Percentiles rank a stretch among this genome's conserved stretches.
phyloP scores from a whole-genome alignment of 495 filamentous ascomycete species.

The Penicillium pancosmium region DNA sequence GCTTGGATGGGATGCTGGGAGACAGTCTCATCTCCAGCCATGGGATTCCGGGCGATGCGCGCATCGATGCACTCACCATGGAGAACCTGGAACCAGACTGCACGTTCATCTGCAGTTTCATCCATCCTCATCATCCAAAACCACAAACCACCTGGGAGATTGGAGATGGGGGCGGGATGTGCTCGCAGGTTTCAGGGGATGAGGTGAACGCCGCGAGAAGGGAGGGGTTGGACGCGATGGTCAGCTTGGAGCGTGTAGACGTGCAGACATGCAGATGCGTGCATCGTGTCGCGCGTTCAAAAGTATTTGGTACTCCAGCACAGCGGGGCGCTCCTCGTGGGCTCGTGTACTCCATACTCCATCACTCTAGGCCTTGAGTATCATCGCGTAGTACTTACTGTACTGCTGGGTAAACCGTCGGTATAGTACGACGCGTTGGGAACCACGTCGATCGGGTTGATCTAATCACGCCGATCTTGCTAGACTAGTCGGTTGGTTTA shows the following conservation, averaged over 20 bases:
- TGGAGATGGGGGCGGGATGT: slow-evolving; percentile 1
- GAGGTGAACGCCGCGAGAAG: neutral
- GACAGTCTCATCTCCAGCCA: slow-evolving; percentile 4
- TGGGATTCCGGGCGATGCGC: neutral
- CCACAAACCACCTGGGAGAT: neutral
- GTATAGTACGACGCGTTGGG: neutral
- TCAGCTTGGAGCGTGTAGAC: neutral
- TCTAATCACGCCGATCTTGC: neutral
- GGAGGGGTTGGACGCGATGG: slow-evolving; percentile 5
- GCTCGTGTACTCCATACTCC: neutral
- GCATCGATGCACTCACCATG: too few species aligned
- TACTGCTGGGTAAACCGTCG: too few species aligned
- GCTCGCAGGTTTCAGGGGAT: slow-evolving; percentile 3
- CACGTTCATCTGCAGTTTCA: slow-evolving; percentile 1
- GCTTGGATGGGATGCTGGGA: slow-evolving; percentile 6
- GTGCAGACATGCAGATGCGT: slow-evolving; percentile 11
- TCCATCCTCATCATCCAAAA: neutral
- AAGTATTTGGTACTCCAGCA: slow-evolving; percentile 10
- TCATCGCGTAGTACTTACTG: too few species aligned
- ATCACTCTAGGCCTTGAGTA: neutral
- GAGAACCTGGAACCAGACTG: neutral
- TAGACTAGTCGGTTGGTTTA: neutral
- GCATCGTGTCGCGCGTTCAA: slow-evolving; percentile 16
- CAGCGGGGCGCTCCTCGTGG: neutral
- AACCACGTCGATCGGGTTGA: neutral